These are phyloP conservation scores for Sporothrix dimorphospora DNA, from an alignment of 2,329 filamentous ascomycete genomes.

Conservation along the genomic window DNA sequence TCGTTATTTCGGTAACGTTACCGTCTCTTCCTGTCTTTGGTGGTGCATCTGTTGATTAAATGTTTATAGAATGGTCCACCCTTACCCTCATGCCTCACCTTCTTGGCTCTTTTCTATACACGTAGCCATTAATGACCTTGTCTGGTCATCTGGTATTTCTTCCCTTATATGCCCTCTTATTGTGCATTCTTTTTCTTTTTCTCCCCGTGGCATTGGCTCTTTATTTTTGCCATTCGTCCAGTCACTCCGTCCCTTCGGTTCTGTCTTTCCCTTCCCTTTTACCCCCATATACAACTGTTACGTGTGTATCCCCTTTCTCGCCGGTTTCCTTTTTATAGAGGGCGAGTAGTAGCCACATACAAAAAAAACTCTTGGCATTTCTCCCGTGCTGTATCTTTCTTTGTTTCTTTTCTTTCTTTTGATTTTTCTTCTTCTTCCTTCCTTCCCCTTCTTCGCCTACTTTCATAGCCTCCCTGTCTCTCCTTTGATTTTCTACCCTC, in stretches of 20 bases:
- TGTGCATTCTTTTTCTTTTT: background rate
- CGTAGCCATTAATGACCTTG: background rate
- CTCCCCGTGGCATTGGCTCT: conserved; percentile 18
- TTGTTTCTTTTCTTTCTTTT: conserved; percentile 6
- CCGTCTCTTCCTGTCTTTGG: conserved; percentile 17
- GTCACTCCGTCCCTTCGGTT: background rate
- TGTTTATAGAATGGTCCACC: background rate
- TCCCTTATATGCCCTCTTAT: conserved; percentile 11
- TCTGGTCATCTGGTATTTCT: background rate
- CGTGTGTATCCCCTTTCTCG: background rate
- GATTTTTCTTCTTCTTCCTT: background rate
- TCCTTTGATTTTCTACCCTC: background rate
- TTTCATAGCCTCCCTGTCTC: background rate
- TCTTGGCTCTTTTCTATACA: background rate
- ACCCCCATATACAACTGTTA: background rate
- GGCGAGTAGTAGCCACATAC: background rate
- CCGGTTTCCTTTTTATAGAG: background rate
- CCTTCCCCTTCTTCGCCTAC: background rate
- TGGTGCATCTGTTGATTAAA: background rate
- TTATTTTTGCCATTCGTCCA: conserved; percentile 9
- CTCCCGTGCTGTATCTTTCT: conserved; percentile 3
- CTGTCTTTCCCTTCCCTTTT: background rate
- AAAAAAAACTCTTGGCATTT: conserved; percentile 16
- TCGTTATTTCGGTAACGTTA: conserved; percentile 28
- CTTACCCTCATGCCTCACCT: background rate